Conservation (phyloP, 2,329 filamentous ascomycete species). For the Onygenales sp. region DNA sequence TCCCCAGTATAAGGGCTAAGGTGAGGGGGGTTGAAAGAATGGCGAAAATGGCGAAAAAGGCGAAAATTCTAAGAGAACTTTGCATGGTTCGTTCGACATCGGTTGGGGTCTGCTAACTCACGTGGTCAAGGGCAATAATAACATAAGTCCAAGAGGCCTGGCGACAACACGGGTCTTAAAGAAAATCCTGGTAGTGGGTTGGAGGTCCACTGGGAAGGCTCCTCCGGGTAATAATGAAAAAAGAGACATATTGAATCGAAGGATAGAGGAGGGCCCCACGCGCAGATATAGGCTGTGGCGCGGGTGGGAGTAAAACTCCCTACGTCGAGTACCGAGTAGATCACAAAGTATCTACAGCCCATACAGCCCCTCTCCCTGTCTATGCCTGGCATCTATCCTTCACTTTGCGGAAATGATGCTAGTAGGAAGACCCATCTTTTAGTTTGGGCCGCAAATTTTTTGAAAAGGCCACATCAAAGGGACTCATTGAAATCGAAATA, state of each 20-base stretch:
- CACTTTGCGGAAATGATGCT: neutral
- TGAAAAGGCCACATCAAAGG: neutral
- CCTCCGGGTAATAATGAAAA: neutral
- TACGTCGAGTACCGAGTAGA: neutral
- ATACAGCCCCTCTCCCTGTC: neutral
- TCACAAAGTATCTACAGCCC: neutral
- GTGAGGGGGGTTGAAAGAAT: constrained; percentile 22
- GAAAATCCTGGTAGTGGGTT: neutral
- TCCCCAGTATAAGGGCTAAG: constrained; percentile 21
- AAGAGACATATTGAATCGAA: neutral
- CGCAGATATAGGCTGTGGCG: neutral
- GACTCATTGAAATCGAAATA: neutral
- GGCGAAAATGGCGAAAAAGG: constrained; percentile 20
- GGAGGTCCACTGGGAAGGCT: neutral
- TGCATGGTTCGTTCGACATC: neutral
- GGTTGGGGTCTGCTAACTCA: constrained; percentile 12
- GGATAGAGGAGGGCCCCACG: neutral
- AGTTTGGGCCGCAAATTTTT: neutral
- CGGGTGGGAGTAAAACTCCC: neutral
- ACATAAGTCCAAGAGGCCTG: neutral
- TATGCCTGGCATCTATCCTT: neutral
- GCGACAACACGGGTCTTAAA: neutral
- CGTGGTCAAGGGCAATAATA: neutral
- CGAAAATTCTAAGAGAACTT: neutral
- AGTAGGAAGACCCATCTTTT: neutral